Evolutionary conservation across 169 alveolate species (phyloP), one percentile per base, ranked within the genome.

Genomic region (Toxoplasma gondii): DNA sequence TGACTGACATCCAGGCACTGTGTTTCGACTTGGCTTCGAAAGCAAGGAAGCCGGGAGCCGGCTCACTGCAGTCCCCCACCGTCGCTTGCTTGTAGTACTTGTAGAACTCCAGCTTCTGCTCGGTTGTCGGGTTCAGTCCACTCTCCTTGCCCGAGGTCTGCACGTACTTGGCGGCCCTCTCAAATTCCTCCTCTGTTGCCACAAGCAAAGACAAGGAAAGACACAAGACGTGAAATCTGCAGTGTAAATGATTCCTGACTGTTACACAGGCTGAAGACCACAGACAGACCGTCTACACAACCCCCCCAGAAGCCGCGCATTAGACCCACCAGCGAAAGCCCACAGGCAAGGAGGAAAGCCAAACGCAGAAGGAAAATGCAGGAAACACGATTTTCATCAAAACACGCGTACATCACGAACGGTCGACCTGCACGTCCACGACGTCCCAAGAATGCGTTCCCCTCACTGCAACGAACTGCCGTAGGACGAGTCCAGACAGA

Each of bases 71-170:
- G 90, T 91, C 94, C 12, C 94, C 94, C 17, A 34, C 91, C 22
- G 88, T 91, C 27, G 94, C 94, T 54, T 91, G 94, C 81, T 91
- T 91, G 88, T 69, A 91, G 58, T 88, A 88, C 83, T 88, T 88
- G 83, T 88, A 88, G 83, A 88, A 88, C 38, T 88, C 74, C 58
- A 88, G 83, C 41, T 38, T 53, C 58, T 88, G 83, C 43, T 88
- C 92, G 83, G 34, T n/a, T 41, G 92, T 58, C 92, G 58, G 83
- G 41, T 88, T n/a, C 83, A 88, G 44, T 16, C 74, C 74, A 58
- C 58, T 53, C 38, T 88, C 92, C 58, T 53, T 58, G 2, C 80
- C 80, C 2, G 74, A 36, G 17, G 45, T 53, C 92, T 88, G 92
- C 34, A 88, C 92, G 58, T 44, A 88, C 83, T 58, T 53, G 83